Base-by-base conservation (phyloP, 1,284 basidiomycete species). In the Athelia psychrophila region DNA sequence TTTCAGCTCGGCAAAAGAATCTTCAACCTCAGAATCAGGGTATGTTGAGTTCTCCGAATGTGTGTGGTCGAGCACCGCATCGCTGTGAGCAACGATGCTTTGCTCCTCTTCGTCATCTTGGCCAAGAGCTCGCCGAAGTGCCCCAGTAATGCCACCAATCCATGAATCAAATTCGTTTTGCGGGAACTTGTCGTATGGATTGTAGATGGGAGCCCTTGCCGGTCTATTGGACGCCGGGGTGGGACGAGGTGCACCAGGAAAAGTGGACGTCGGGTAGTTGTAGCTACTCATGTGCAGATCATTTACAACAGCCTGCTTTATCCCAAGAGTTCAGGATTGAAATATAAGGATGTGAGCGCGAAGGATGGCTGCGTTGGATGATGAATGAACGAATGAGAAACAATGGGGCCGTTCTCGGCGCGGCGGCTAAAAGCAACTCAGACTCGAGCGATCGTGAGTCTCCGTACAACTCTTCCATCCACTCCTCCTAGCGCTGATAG, bases 141-240 rank as follows among this genome's bases (percentile, higher is more conserved):
- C 69, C 54, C 74, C 66, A 1, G 82, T 86, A 46, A 88, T 78
- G 59, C 75, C 81, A 56, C 72, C 76, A 60, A 88, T 85, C 80
- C 81, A 86, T 61, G 73, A 70, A 72, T 87, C 83, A 60, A 87
- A 86, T 56, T 86, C 78, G 2, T 73, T 66, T 62, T 82, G 76
- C 4, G 82, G 75, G 64, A 86, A 84, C 62, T 83, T 84, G 64
- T 87, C 83, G 62, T 81, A 88, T 2, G 85, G 85, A 58, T 86
- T 86, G 51, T 78, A 66, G 48, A 86, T 77, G n/a, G 84, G 84
- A 15, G 80, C 55, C n/a, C 22, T n/a, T 35, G 9, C 27, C 10
- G 25, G 20, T 24, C 22, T 46, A 23, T 23, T 46, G 16, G 44
- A 46, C 15, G 44, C 10, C n/a, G 44, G 23, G 16, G 9, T 46